Evolutionary conservation across 1,139 yeast species (phyloP), one percentile per base, ranked within the genome.

Genomic region (Nadsonia commutata): DNA sequence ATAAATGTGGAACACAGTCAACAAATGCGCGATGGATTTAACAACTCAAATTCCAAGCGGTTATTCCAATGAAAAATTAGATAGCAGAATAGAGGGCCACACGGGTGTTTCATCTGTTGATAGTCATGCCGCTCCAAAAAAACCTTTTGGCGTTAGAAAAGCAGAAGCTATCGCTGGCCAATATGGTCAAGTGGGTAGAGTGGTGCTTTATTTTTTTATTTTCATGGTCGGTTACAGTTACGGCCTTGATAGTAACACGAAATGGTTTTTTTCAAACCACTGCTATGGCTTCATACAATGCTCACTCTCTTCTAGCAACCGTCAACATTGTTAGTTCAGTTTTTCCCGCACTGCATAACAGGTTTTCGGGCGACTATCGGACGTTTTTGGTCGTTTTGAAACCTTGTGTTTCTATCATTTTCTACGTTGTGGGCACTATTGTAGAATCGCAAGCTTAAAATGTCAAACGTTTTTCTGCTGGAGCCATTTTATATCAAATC

Each of bases 391-490:
- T 18, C 59, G 70, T 40, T 63, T 61, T 43, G 68, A 65, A 48
- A 68, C 67, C 23, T 63, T 64, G 43, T 50, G 37, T 63, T 17
- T 53, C 66, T 4, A 52, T 64, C 13, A 40, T 55, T 17, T 37
- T 60, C 22, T 55, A 59, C 44, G 52, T 62, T 2, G 39, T 60
- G n/a, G 62, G 65, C n/a, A 60, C 57, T 43, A 51, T 63, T 16
- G 49, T 63, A 36, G 78, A 78, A 62, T 75, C 81, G 1, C 81
- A 76, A 53, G 77, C 88, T 3, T 68, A 67, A 48, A 75, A 76
- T 52, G 76, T 81, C 33, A 71, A 75, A 48, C 65, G 77, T 36
- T 80, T 74, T 52, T 80, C 85, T 43, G 90, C 80, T 17, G 93
- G 90, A 51, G 71, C 84, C 0, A 76, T 80, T 23, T 64, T 82